Evolutionary conservation across 2,329 filamentous ascomycete genomes (phyloP), one percentile per base, ranked within the genome.

Genomic region (Aspergillus alliaceus): DNA sequence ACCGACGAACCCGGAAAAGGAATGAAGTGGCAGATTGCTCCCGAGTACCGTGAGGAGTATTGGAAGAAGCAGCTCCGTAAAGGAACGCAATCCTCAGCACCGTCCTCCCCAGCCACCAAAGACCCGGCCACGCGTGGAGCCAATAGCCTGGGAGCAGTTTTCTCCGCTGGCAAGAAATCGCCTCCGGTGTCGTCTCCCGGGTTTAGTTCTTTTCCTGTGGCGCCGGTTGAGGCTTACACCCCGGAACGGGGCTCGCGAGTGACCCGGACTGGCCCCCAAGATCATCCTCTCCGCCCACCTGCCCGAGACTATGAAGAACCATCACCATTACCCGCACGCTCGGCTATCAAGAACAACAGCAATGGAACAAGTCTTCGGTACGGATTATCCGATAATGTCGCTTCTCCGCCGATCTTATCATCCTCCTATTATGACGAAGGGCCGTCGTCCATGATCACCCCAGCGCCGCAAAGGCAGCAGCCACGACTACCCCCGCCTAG

Each of bases 1-100:
- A 96, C 92, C 0, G 91, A 98, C 66, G 95, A 99, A 72, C 95
- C 95, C 22, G 95, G 95, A 12, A 99, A 99, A 73, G 95, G 95
- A 27, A 98, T 97, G 92, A 98, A 98, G 72, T 99, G 95, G 95
- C 91, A 93, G 75, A 93, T 99, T 69, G 87, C 91, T 4, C 84
- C 90, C 1, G 90, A 96, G 61, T 84, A 88, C 63, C 87, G 89
- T 49, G 91, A 97, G 18, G 93, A 96, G 53, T 96, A 97, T 80
- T 84, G 91, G 58, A 90, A 90, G 71, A 90, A 89, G 65, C 76
- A 78, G 64, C 69, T 73, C 37, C 74, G 76, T 31, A 79, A 77
- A 54, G 75, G 76, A 12, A 72, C 69, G 6, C 75, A 77, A 46
- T 78, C 77, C 11, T 77, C 75, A 6, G 76, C 77, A 1, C 79